A percentile compares a stretch with the other conserved stretches of the same genome.
These are phyloP conservation scores for Naganishia vishniacii DNA, from an alignment of 768 basidiomycete genomes.

Conservation along the genomic window DNA sequence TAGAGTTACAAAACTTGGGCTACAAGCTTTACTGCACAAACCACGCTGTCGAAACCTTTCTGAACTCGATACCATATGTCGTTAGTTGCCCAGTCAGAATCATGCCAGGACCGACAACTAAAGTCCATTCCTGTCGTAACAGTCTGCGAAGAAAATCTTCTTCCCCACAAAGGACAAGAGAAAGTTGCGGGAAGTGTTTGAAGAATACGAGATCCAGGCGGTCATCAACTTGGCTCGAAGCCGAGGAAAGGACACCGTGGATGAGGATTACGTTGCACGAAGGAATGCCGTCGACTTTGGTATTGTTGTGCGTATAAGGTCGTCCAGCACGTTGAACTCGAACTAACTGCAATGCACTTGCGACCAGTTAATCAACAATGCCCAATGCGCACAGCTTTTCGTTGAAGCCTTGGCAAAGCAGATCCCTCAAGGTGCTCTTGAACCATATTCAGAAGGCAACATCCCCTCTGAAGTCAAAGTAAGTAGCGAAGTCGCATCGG, in stretches of 20 bases:
- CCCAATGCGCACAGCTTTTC: conserved; percentile 79
- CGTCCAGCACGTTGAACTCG: background rate
- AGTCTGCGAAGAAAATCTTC: conserved; percentile 73
- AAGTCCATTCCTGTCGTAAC: conserved; percentile 54
- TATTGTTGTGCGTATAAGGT: conserved; percentile 51
- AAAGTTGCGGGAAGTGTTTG: conserved; percentile 78
- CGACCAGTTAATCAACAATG: conserved; percentile 68
- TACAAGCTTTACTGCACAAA: conserved; percentile 94
- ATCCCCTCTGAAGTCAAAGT: conserved; percentile 76
- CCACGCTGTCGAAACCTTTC: conserved; percentile 36
- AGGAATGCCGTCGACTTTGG: conserved; percentile 97
- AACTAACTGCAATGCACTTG: conserved; percentile 10
- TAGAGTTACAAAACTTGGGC: conserved; percentile 71
- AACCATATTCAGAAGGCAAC: conserved; percentile 74
- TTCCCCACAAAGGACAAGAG: conserved; percentile 97
- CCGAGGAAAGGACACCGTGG: conserved; percentile 67
- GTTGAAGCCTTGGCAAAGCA: conserved; percentile 82
- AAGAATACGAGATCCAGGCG: conserved; percentile 73
- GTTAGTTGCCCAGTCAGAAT: conserved; percentile 1
- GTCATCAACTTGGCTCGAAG: conserved; percentile 86
- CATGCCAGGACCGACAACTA: background rate
- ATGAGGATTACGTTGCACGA: conserved; percentile 95
- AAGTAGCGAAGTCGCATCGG: conserved; percentile 27
- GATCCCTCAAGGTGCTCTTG: conserved; percentile 71
- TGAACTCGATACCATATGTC: conserved; percentile 38